These are phyloP conservation scores for Hyparrhenia diplandra DNA, from an alignment of 176 grass and related monocot species.

Conservation along the genomic window DNA sequence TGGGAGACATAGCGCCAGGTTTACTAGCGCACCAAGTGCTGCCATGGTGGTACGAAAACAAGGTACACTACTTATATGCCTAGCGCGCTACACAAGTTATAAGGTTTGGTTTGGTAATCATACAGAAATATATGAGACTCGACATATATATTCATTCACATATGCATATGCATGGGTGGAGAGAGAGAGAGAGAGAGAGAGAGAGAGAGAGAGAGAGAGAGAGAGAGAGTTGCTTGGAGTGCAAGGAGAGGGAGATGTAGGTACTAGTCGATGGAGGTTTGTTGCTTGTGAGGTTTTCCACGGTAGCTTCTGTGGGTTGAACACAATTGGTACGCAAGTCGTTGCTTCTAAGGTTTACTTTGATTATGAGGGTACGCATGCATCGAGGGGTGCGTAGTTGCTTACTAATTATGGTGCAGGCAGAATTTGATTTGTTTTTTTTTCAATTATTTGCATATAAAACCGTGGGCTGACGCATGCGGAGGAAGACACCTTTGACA, in stretches of 20 bases:
- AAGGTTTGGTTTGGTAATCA: not conserved
- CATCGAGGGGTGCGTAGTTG: not conserved
- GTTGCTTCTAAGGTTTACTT: slow-evolving; percentile 53
- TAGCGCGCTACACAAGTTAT: too few relatives aligned
- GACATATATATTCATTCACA: not conserved
- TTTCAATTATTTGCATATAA: not conserved
- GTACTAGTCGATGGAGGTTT: not conserved
- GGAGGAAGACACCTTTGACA: slow-evolving; percentile 1
- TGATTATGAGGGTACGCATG: not conserved
- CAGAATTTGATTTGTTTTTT: not conserved
- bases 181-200: too few relatives aligned
- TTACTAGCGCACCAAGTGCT: slow-evolving; percentile 14
- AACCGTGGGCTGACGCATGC: not conserved
- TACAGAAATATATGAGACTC: too few relatives aligned
- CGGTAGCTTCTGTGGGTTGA: not conserved
- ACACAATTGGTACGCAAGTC: slow-evolving; percentile 15
- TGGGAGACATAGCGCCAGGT: slow-evolving; percentile 27
- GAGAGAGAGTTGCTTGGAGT: slow-evolving; percentile 46
- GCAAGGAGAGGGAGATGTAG: slow-evolving; percentile 4
- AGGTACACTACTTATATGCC: too few relatives aligned
- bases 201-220: not conserved
- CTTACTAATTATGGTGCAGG: not conserved
- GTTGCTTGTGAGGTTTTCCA: slow-evolving; percentile 35
- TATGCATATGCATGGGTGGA: not conserved
- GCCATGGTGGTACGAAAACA: not conserved